Evolutionary conservation across 306 rosid species (phyloP).

Genomic region (Acacia melanoxylon): DNA sequence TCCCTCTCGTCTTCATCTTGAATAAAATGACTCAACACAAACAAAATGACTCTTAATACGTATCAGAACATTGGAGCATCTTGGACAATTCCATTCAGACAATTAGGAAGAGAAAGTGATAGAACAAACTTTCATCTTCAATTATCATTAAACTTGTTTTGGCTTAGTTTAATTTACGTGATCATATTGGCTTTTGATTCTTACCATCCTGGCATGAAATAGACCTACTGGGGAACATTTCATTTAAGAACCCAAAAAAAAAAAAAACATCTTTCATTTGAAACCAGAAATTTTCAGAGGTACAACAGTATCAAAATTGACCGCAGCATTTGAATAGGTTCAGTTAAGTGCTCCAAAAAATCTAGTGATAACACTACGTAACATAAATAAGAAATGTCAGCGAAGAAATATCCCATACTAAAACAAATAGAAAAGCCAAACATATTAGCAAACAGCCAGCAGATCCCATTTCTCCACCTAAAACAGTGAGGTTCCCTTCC

Average conservation of each 20-base stretch:
- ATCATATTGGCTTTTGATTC: neutral
- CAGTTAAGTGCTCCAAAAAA: neutral
- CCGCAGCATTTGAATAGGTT: neutral
- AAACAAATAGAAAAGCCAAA: neutral
- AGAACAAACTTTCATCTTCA: neutral
- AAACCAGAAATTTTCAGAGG: neutral
- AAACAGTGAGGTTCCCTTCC: conserved; percentile 55
- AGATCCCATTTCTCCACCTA: conserved; percentile 26
- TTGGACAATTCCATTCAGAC: neutral
- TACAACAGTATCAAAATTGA: neutral
- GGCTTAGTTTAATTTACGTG: neutral
- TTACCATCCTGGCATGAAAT: neutral
- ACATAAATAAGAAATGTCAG: conserved; percentile 3
- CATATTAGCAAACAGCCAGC: neutral
- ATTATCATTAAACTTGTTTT: neutral
- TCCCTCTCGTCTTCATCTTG: neutral
- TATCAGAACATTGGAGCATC: neutral
- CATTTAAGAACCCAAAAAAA: neutral
- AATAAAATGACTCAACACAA: neutral
- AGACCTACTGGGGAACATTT: neutral
- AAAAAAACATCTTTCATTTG: neutral
- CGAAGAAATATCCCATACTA: neutral
- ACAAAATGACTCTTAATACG: neutral
- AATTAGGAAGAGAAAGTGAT: neutral
- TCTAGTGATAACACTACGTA: neutral